A percentile compares a stretch with the other conserved stretches of the same genome.
Conservation (phyloP, 1,139 yeast species). For the Yarrowia galli region DNA sequence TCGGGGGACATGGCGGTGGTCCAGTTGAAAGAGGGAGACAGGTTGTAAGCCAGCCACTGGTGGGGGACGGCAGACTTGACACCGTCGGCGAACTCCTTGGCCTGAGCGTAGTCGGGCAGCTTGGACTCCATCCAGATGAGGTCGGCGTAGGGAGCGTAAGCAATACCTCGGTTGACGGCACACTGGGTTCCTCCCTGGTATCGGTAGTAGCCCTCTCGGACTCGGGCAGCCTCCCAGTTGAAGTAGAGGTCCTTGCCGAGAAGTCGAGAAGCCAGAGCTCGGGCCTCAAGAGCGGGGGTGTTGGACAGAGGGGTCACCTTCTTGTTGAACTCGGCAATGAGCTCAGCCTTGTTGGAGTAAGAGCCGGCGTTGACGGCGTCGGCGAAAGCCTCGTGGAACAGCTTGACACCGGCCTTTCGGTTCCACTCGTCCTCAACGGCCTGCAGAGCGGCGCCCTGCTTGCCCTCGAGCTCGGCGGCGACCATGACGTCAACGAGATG, state of each 20-base stretch:
- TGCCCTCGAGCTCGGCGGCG: conserved; percentile 79
- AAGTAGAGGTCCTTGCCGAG: conserved; percentile 86
- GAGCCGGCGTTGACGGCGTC: conserved; percentile 75
- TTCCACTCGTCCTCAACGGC: conserved; percentile 85
- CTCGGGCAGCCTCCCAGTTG: conserved; percentile 96
- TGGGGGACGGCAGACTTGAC: conserved; percentile 81
- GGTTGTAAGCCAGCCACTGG: conserved; percentile 95
- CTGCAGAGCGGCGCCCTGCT: conserved; percentile 72
- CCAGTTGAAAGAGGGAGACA: conserved; percentile 99
- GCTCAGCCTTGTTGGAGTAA: conserved; percentile 67
- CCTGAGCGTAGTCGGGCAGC: conserved; percentile 91
- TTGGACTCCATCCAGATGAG: conserved; percentile 99
- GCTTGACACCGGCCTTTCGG: conserved; percentile 80
- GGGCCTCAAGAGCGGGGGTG: conserved; percentile 81
- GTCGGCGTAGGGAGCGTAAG: conserved; percentile 94
- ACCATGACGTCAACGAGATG: conserved; percentile 81
- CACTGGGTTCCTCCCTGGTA: conserved; percentile 97
- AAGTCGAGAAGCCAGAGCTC: conserved; percentile 74
- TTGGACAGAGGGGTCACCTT: conserved; percentile 78
- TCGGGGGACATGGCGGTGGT: conserved; percentile 86
- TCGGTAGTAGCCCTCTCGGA: conserved; percentile 96
- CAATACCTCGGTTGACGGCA: conserved; percentile 97
- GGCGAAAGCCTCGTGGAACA: conserved; percentile 90
- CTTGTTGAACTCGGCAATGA: conserved; percentile 70
- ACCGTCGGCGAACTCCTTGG: conserved; percentile 93